Evolutionary conservation across 441 rosid species (phyloP).

Genomic region (Erysimum pusillum): DNA sequence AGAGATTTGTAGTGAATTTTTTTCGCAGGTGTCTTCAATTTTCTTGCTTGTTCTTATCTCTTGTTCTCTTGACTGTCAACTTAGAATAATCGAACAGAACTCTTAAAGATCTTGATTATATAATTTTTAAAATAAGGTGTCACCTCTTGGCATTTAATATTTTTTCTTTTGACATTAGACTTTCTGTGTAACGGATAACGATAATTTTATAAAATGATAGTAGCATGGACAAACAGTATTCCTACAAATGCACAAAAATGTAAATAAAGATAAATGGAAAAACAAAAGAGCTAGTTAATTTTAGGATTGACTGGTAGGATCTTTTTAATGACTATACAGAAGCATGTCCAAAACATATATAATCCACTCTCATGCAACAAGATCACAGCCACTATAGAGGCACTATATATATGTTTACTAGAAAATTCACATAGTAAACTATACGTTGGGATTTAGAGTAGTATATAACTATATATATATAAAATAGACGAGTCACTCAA

Average conservation of each 20-base stretch:
- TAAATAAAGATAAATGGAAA: neutral
- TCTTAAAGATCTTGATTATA: constrained; percentile 4
- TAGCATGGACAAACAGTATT: neutral
- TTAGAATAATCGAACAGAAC: constrained; percentile 17
- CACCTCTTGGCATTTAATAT: constrained; percentile 10
- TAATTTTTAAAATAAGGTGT: neutral
- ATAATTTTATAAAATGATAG: neutral
- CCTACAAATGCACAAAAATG: neutral
- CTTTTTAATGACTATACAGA: neutral
- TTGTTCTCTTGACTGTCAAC: constrained; percentile 20
- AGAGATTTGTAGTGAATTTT: constrained; percentile 4
- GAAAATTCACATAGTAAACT: neutral
- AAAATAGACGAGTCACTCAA: neutral
- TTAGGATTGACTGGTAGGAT: neutral
- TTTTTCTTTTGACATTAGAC: neutral
- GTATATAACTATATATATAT: too few species aligned
- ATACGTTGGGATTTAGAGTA: neutral
- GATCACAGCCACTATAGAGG: neutral
- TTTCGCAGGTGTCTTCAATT: constrained; percentile 26
- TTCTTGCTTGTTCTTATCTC: constrained; percentile 38
- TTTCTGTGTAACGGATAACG: neutral
- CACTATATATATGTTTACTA: neutral
- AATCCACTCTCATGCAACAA: neutral
- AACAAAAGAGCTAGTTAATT: neutral
- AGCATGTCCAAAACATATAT: neutral